These are phyloP conservation scores for Fusarium duplospermum DNA, from an alignment of 2,329 filamentous ascomycete genomes.

Conservation along the genomic window DNA sequence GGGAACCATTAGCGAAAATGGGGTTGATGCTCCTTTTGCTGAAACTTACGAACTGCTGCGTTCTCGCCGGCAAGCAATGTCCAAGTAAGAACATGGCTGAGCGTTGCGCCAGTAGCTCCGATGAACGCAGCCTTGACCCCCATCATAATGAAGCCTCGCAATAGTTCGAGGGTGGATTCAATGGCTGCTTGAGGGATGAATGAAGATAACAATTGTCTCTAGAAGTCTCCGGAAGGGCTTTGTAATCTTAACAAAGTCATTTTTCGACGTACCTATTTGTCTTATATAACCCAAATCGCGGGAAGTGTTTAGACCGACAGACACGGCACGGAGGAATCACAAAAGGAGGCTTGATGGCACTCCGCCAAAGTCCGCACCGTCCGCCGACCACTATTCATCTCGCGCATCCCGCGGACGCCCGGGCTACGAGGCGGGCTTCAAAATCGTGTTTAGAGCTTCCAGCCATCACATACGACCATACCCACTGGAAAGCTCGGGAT, in stretches of 20 bases:
- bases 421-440: background rate
- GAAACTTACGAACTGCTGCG: conserved; percentile 4
- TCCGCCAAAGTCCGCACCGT: background rate
- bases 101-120: conserved; percentile 3
- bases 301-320: background rate
- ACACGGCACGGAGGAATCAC: background rate
- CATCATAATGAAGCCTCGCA: background rate
- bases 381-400: background rate
- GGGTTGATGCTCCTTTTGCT: background rate
- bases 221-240: background rate
- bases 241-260: background rate
- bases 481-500: background rate
- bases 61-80: conserved; percentile 1
- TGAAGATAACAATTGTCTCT: background rate
- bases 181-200: background rate
- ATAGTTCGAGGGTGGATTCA: background rate
- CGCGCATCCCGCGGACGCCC: background rate
- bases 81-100: conserved; percentile 3
- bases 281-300: background rate
- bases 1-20: background rate
- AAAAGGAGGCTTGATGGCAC: background rate
- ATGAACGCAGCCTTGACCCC: conserved; percentile 3
- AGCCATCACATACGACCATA: background rate
- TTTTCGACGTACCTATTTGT: background rate
- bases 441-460: fast-evolving